A percentile compares a stretch with the other conserved stretches of the same genome.
phyloP scores from a whole-genome alignment of 768 basidiomycete species.

The Calocybe gangraenosa region DNA sequence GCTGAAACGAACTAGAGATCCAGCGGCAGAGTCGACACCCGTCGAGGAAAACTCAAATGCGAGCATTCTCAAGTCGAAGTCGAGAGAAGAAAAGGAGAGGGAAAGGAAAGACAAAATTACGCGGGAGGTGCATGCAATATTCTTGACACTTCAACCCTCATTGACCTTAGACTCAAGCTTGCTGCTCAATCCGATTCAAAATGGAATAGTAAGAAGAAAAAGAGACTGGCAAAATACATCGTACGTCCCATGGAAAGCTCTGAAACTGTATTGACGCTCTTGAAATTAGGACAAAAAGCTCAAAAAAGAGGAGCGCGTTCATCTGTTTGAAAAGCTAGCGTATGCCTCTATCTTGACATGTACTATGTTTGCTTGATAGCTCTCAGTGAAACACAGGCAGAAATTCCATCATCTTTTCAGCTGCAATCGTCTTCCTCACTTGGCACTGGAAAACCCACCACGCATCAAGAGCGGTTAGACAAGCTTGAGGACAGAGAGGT shows the following conservation, averaged over 20 bases:
- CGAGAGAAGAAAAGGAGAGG: slow-evolving; percentile 53
- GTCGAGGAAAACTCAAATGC: slow-evolving; percentile 51
- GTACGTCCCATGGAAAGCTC: slow-evolving; percentile 30
- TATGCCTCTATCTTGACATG: slow-evolving; percentile 32
- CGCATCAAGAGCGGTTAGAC: slow-evolving; percentile 58
- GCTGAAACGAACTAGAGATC: slow-evolving; percentile 22
- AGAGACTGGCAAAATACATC: slow-evolving; percentile 88
- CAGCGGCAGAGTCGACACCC: slow-evolving; percentile 14
- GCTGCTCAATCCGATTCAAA: slow-evolving; percentile 58
- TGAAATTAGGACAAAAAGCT: slow-evolving; percentile 82
- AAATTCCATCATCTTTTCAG: slow-evolving; percentile 49
- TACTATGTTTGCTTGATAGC: slow-evolving; percentile 19
- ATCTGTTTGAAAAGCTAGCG: slow-evolving; percentile 80
- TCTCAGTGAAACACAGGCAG: slow-evolving; percentile 71
- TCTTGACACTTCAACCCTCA: slow-evolving; percentile 1
- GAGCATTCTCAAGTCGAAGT: slow-evolving; percentile 53
- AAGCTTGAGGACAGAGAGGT: slow-evolving; percentile 57
- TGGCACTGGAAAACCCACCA: slow-evolving; percentile 64
- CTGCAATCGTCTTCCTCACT: slow-evolving; percentile 82
- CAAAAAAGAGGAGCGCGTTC: slow-evolving; percentile 80
- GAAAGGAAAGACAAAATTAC: slow-evolving; percentile 57
- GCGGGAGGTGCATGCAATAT: slow-evolving; percentile 45
- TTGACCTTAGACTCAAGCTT: slow-evolving; percentile 29
- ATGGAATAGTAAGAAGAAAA: slow-evolving; percentile 83
- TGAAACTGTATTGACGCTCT: neutral